Base-by-base conservation (phyloP, 2,329 filamentous ascomycete genomes). In the Neopestalotiopsis rosae region DNA sequence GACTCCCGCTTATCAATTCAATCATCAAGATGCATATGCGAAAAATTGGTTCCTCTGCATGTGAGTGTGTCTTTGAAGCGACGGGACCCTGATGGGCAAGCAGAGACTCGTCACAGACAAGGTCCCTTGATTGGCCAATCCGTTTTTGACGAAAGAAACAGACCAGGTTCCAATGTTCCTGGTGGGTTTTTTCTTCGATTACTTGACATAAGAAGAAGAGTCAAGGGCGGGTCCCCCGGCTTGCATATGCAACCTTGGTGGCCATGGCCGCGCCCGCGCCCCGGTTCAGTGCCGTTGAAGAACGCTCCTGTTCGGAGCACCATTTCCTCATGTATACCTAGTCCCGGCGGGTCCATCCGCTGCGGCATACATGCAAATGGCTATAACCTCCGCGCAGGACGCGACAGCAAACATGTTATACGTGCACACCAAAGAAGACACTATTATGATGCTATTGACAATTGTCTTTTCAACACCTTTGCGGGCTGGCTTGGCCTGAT, bases 211-310 rank as follows among this genome's bases (percentile, higher is more conserved):
- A 7, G 10, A 38, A 38, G 10, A 38, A 38, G 34, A 38, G 34
- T 38, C 6, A 9, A 38, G 6, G 45, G 45, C 45, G 45, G 45
- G 45, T 52, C 45, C 45, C 34, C 24, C 24, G 3, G 34, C 6
- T n/a, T 52, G 45, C 45, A 52, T 52, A 52, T 52, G 45, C 45
- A 52, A 52, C 45, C 45, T 52, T 52, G 45, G 17, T 52, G 45
- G 45, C 45, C 45, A 9, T 10, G 3, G 45, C 45, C 45, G 45
- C 45, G 45, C 34, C 34, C 34, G 34, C 24, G 24, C 24, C 24
- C 24, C 24, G 24, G 24, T 28, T 52, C 45, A 52, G 6, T 24
- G 45, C 45, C 45, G 45, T 52, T 52, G 45, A 52, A 52, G 45
- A 52, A 49, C 42, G 42, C 24, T 28, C 24, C 34, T 38, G 6